Evolutionary conservation across 345 rosid species (phyloP).

Genomic region (Garcia nutans): DNA sequence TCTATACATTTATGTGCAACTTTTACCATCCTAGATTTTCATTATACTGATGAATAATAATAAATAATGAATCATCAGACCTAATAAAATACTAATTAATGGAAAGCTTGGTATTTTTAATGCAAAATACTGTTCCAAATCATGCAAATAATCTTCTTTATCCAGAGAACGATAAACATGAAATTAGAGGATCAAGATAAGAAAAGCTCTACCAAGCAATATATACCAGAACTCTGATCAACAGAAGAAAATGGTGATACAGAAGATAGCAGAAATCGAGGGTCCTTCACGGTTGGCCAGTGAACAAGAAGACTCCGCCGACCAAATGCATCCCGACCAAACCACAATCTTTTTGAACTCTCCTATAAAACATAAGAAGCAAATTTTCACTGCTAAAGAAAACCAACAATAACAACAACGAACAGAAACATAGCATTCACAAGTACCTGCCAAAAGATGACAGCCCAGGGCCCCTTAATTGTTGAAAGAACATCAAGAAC

Average conservation of each 20-base stretch:
- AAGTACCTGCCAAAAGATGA: slow-evolving; percentile 85
- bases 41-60: not conserved
- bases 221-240: slow-evolving; percentile 47
- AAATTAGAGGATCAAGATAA: slow-evolving; percentile 14
- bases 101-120: not conserved
- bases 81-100: not conserved
- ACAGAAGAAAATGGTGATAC: slow-evolving; percentile 52
- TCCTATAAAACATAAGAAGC: slow-evolving; percentile 37
- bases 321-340: slow-evolving; percentile 88
- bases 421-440: slow-evolving; percentile 32
- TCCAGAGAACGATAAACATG: not conserved
- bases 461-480: slow-evolving; percentile 85
- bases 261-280: slow-evolving; percentile 67
- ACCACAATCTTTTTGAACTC: slow-evolving; percentile 78
- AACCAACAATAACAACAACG: not conserved
- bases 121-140: not conserved
- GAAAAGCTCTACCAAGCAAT: slow-evolving; percentile 29
- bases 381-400: slow-evolving; percentile 6
- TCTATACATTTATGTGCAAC: not conserved
- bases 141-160: not conserved
- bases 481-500: slow-evolving; percentile 67
- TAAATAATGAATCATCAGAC: not conserved
- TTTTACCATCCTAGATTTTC: not conserved
- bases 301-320: slow-evolving; percentile 94
- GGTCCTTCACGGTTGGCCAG: slow-evolving; percentile 67